These are phyloP conservation scores for Kwoniella sp. DNA, from an alignment of 768 basidiomycete genomes.

Conservation along the genomic window DNA sequence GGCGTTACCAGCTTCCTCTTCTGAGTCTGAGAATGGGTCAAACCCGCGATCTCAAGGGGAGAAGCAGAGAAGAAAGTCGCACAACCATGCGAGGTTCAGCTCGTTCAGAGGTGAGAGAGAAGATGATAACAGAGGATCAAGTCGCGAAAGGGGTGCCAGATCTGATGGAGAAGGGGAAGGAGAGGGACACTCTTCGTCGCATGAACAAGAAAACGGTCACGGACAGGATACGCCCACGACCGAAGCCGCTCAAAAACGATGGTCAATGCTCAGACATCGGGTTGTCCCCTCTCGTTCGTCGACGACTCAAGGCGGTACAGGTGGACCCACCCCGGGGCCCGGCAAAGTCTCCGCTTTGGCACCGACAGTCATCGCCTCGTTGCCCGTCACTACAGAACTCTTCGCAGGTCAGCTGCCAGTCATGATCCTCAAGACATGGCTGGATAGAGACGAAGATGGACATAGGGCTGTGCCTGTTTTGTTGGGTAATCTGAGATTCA, in stretches of 20 bases:
- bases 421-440: slow-evolving; percentile 56
- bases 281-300: slow-evolving; percentile 38
- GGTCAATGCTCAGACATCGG: slow-evolving; percentile 43
- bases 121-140: not conserved
- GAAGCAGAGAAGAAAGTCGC: slow-evolving; percentile 1
- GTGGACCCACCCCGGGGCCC: slow-evolving; percentile 23
- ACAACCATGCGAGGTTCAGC: slow-evolving; percentile 21
- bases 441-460: slow-evolving; percentile 57
- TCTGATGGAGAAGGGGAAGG: not conserved
- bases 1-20: slow-evolving; percentile 7
- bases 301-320: slow-evolving; percentile 12
- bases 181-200: not conserved
- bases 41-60: not conserved
- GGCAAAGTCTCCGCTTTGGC: slow-evolving; percentile 41
- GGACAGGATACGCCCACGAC: slow-evolving; percentile 14
- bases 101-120: slow-evolving; percentile 19
- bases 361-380: slow-evolving; percentile 42
- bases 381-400: slow-evolving; percentile 55
- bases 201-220: slow-evolving; percentile 19
- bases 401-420: slow-evolving; percentile 54
- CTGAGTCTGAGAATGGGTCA: not conserved
- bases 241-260: slow-evolving; percentile 43
- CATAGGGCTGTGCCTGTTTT: slow-evolving; percentile 55
- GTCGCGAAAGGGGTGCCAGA: not conserved
- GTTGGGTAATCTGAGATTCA: slow-evolving; percentile 54